Percentiles rank a stretch among this genome's conserved stretches.
These are phyloP conservation scores for Fusarium clavum DNA, from an alignment of 2,329 filamentous ascomycete species.

Conservation along the genomic window DNA sequence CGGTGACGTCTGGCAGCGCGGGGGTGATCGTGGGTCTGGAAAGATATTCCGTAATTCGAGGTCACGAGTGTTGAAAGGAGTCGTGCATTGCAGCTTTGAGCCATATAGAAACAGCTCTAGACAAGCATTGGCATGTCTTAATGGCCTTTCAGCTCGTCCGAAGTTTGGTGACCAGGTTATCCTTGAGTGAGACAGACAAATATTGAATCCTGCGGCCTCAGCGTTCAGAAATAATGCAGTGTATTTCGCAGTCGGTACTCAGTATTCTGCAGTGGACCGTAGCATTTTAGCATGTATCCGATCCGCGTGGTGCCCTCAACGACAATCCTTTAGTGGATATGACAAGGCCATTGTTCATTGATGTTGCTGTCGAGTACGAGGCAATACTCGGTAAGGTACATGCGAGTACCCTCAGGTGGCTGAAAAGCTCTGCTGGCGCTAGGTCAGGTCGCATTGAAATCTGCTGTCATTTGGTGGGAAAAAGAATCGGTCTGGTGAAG, in stretches of 20 bases:
- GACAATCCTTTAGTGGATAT: conserved; percentile 7
- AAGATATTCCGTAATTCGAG: conserved; percentile 23
- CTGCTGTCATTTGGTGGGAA: conserved; percentile 21
- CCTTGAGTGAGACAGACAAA: conserved; percentile 20
- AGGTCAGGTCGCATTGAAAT: conserved; percentile 14
- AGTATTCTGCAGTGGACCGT: conserved; percentile 18
- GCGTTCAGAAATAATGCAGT: conserved; percentile 8
- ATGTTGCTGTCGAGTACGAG: conserved; percentile 1
- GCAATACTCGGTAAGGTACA: not conserved
- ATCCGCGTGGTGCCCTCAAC: not conserved
- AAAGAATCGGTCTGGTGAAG: conserved; percentile 42
- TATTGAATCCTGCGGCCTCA: not conserved
- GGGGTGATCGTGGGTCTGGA: conserved; percentile 24
- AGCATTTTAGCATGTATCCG: conserved; percentile 24
- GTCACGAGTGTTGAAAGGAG: conserved; percentile 37
- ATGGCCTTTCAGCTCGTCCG: not conserved
- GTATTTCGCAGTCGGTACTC: conserved; percentile 18
- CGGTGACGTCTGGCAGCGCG: conserved; percentile 43
- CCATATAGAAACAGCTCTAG: conserved; percentile 8
- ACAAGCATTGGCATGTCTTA: conserved; percentile 23
- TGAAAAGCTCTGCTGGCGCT: conserved; percentile 35
- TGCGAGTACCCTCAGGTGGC: conserved; percentile 16
- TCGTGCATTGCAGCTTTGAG: conserved; percentile 16
- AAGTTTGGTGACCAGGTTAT: not conserved
- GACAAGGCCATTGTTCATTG: conserved; percentile 7